Base-by-base conservation (phyloP, 495 filamentous ascomycete genomes). In the Neurospora sp. region DNA sequence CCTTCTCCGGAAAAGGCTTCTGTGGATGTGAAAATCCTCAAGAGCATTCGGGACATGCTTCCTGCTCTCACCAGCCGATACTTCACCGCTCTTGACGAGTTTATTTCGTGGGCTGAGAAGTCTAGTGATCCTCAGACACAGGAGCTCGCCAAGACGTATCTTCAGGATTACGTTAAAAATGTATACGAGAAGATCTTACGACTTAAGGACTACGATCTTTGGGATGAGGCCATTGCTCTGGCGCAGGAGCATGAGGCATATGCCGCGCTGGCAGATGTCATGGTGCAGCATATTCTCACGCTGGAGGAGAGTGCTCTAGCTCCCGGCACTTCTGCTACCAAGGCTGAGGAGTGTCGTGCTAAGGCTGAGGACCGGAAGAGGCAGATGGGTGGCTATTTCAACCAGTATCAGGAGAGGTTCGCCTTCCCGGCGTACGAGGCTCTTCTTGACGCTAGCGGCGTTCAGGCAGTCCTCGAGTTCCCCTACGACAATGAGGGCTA, bases 391-490 rank as follows among this genome's bases (percentile, higher is more conserved):
- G 79, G 80, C n/a, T 93, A 92, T 75, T 94, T 96, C 75, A 84
- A 88, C 37, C 85, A 86, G 41, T 96, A 92, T 75, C 92, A 91
- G n/a, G 87, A 89, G 73, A 80, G 83, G 18, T 98, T 93, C 85
- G 93, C 95, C 16, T 88, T 91, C 75, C 90, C 91, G 8, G 92
- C 92, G 76, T 98, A 97, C 76, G 87, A 90, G 69, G 88, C 89
- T 73, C 87, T 92, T 42, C 91, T 98, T 70, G 82, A 87, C 16
- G 87, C 86, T 74, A 88, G 88, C 42, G 86, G 89, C 5, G 84
- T 93, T 10, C 87, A 89, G 38, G 84, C 86, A 0, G 85, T 98
- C 39, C 86, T 99, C 73, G 86, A 88, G 37, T 90, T 91, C 54
- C 85, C 87, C 5, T 81, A 84, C 59, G 83, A 88, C 73, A 89